A percentile compares a stretch with the other conserved stretches of the same genome.
phyloP scores from a whole-genome alignment of 768 basidiomycete genomes.

The Cystofilobasidium ferigula region DNA sequence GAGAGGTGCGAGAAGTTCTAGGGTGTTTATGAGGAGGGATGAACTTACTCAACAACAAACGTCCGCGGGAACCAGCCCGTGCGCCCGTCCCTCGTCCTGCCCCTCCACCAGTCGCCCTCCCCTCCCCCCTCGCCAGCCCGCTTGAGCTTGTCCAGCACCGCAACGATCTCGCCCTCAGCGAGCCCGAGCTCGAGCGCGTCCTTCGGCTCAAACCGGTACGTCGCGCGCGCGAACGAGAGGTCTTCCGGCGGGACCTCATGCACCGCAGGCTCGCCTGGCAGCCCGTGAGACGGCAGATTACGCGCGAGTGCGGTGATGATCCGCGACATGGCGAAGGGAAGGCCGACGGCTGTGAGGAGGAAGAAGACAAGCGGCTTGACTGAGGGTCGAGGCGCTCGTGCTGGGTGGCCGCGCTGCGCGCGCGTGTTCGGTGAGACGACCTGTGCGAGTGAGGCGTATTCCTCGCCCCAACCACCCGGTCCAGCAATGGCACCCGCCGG shows the following conservation, averaged over 20 bases:
- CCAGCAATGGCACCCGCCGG: background rate
- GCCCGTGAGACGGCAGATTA: conserved; percentile 42
- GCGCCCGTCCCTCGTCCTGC: conserved; percentile 77
- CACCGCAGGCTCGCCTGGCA: background rate
- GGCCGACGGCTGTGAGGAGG: conserved; percentile 80
- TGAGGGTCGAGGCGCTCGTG: conserved; percentile 43
- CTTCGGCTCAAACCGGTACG: conserved; percentile 64
- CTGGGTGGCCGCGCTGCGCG: conserved; percentile 39
- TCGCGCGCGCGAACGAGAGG: conserved; percentile 65
- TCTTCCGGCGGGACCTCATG: conserved; percentile 16
- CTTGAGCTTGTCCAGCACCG: conserved; percentile 63
- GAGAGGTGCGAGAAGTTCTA: background rate
- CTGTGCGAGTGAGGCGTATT: conserved; percentile 19
- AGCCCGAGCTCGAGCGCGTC: conserved; percentile 68
- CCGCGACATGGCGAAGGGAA: conserved; percentile 86
- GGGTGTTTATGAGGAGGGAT: background rate
- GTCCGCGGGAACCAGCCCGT: conserved; percentile 91
- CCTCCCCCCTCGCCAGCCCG: conserved; percentile 53
- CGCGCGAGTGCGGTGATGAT: conserved; percentile 64
- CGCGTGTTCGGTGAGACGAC: conserved; percentile 1
- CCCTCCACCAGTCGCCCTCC: conserved; percentile 85
- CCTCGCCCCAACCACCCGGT: conserved; percentile 16
- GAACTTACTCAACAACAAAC: conserved; percentile 49
- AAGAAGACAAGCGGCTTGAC: conserved; percentile 88
- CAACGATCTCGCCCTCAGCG: conserved; percentile 83